Evolutionary conservation across 495 filamentous ascomycete genomes (phyloP), one percentile per base, ranked within the genome.

Genomic region (Neurospora sublineolata): DNA sequence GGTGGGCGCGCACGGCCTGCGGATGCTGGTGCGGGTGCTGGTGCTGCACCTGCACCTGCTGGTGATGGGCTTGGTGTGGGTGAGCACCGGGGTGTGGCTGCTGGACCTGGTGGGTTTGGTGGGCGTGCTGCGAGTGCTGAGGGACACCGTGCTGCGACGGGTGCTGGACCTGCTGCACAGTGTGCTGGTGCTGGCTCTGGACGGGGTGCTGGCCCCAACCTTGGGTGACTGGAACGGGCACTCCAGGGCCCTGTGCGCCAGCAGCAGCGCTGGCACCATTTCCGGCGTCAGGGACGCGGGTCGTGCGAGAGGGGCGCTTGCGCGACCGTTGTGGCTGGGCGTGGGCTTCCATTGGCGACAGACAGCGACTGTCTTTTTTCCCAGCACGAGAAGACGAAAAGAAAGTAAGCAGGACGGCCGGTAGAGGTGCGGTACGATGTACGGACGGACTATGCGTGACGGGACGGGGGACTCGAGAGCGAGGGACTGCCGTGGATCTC

Each of bases 1-100:
- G 70, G 69, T 68, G 73, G 39, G 69, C 74, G 68, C 77, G 79
- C 78, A 79, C 77, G 76, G 78, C 52, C 75, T 76, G 76, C 52
- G 69, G 37, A 69, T 77, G 76, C 37, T 44, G 46, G 71, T 64
- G 52, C 52, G 33, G 52, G 52, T 52, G 44, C 27, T 64, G 46
- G 52, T 64, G 52, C 27, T 64, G 52, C 52, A 64, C 52, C 52
- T 33, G 52, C 27, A 64, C 52, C 52, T 64, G 52, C 52, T 64
- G 52, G 52, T 64, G 52, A 64, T 64, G 52, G 23, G 46, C 44
- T 67, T 72, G 70, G 18, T 23, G 36, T 68, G 69, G 41, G 44
- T 69, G 74, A 64, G 52, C 52, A 36, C 52, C 27, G 52, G 52
- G 75, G 18, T 75, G 75, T 1, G 76, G 52, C 52, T 64, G 52